Percentiles rank a stretch among this genome's conserved stretches.
These are phyloP conservation scores for Bruguiera gymnorhiza DNA, from an alignment of 345 rosid genomes.

Conservation along the genomic window DNA sequence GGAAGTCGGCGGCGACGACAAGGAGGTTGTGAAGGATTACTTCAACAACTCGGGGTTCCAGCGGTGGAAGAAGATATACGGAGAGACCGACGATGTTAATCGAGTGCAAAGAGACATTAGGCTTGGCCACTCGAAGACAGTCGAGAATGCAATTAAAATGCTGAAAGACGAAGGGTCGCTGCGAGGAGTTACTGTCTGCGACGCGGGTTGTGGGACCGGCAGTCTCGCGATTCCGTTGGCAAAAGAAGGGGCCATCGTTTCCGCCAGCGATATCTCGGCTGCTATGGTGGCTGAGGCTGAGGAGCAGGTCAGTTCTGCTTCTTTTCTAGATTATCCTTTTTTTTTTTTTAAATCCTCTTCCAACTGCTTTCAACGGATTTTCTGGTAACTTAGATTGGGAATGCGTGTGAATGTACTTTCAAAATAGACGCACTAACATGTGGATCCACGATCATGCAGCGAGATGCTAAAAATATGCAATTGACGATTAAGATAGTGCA, in stretches of 20 bases:
- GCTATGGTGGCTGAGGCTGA: constrained; percentile 94
- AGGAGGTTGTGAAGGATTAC: constrained; percentile 89
- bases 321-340: neutral
- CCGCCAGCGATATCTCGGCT: constrained; percentile 84
- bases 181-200: constrained; percentile 76
- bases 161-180: constrained; percentile 69
- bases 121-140: constrained; percentile 80
- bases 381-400: neutral
- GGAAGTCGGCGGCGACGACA: constrained; percentile 89
- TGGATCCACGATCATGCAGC: no score
- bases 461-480: no score
- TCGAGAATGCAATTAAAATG: constrained; percentile 71
- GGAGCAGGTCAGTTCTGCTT: constrained; percentile 44
- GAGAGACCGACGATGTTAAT: constrained; percentile 85
- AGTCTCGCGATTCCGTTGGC: constrained; percentile 74
- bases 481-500: no score
- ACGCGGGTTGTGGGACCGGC: constrained; percentile 93
- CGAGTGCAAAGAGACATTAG: constrained; percentile 77
- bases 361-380: neutral
- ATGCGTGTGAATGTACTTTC: no score
- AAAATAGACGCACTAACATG: no score
- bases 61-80: constrained; percentile 93
- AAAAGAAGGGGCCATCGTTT: constrained; percentile 80
- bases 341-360: neutral
- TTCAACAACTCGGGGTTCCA: constrained; percentile 85